Percentiles rank a stretch among this genome's conserved stretches.
phyloP scores from a whole-genome alignment of 805 yeast genomes.

The Sungouiella thailandica region DNA sequence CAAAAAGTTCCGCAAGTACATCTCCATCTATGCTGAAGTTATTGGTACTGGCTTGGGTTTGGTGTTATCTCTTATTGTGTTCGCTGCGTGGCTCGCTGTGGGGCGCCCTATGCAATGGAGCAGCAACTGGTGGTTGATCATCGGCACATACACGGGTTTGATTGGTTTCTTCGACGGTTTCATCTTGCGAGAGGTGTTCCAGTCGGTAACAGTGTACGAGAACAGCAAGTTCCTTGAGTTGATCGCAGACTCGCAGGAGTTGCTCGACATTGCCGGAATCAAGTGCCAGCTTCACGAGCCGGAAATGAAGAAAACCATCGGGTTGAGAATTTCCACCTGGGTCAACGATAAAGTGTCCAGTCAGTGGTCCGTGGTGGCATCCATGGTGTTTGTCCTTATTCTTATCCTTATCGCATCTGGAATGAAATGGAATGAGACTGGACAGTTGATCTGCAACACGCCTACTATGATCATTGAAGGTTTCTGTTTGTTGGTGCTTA shows the following conservation, averaged over 20 bases:
- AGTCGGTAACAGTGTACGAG: neutral
- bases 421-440: neutral
- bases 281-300: neutral
- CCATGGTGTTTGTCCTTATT: neutral
- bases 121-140: constrained; percentile 42
- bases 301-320: neutral
- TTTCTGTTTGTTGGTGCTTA: neutral
- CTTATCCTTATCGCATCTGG: neutral
- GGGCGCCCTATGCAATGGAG: constrained; percentile 33
- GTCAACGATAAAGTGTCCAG: neutral
- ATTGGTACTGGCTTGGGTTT: constrained; percentile 41
- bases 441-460: neutral
- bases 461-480: neutral
- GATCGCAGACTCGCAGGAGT: neutral
- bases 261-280: neutral
- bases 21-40: constrained; percentile 37
- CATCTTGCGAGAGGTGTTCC: constrained; percentile 30
- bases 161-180: constrained; percentile 42
- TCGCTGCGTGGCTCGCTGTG: constrained; percentile 32
- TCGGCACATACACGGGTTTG: constrained; percentile 43
- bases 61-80: constrained; percentile 24
- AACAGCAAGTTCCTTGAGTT: neutral
- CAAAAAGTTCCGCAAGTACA: constrained; percentile 15
- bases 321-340: neutral
- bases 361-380: neutral